A percentile compares a stretch with the other conserved stretches of the same genome.
These are phyloP conservation scores for Boletellus dicymbophilus DNA, from an alignment of 1,284 basidiomycete genomes.

Conservation along the genomic window DNA sequence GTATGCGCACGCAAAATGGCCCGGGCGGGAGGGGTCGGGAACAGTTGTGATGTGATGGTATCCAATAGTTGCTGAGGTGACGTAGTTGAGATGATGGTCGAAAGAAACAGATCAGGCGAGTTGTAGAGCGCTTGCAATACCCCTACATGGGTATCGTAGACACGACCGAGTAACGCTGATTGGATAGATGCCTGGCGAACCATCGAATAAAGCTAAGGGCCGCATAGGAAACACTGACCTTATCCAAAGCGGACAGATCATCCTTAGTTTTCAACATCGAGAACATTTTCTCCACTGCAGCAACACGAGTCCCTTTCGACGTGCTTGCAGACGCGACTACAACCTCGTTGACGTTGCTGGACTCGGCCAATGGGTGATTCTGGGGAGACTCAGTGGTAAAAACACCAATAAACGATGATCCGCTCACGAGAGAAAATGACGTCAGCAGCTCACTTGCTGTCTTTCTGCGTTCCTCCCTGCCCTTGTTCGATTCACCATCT, in stretches of 20 bases:
- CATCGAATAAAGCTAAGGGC: background rate
- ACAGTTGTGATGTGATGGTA: slow-evolving; percentile 48
- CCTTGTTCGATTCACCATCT: slow-evolving; percentile 35
- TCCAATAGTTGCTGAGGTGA: slow-evolving; percentile 46
- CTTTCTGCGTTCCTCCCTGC: slow-evolving; percentile 41
- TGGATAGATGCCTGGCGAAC: slow-evolving; percentile 46
- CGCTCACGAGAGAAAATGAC: slow-evolving; percentile 54
- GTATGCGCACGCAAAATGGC: slow-evolving; percentile 60
- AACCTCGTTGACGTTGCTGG: slow-evolving; percentile 40
- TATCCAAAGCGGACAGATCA: slow-evolving; percentile 36
- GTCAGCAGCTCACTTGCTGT: slow-evolving; percentile 52
- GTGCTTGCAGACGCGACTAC: slow-evolving; percentile 55
- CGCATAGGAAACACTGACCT: slow-evolving; percentile 14
- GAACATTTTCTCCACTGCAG: slow-evolving; percentile 54
- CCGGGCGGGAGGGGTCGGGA: slow-evolving; percentile 47
- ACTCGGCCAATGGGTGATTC: slow-evolving; percentile 32
- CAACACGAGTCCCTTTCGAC: slow-evolving; percentile 50
- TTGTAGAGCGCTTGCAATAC: slow-evolving; percentile 73
- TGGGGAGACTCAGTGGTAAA: slow-evolving; percentile 7
- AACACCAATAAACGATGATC: background rate
- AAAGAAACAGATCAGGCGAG: slow-evolving; percentile 45
- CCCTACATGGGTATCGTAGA: slow-evolving; percentile 60
- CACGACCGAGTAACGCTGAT: slow-evolving; percentile 58
- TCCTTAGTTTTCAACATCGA: slow-evolving; percentile 29
- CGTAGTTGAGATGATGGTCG: slow-evolving; percentile 34